Evolutionary conservation across 2,329 filamentous ascomycete species (phyloP).

Genomic region (Penicillium expansum): DNA sequence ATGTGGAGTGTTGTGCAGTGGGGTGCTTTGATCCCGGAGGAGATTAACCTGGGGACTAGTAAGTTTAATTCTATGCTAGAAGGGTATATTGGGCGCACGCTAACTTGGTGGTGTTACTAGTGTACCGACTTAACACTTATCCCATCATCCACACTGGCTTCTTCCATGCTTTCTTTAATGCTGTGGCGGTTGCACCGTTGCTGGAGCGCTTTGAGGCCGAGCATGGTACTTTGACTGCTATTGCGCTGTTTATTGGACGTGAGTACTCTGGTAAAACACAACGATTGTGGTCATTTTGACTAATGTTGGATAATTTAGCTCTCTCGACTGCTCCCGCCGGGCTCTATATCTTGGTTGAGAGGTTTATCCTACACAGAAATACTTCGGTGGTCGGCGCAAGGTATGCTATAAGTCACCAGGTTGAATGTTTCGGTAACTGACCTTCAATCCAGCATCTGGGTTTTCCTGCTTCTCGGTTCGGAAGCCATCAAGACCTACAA

Average conservation of each 20-base stretch:
- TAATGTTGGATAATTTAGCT: slow-evolving; percentile 48
- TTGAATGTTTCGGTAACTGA: slow-evolving; percentile 13
- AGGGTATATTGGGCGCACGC: not conserved
- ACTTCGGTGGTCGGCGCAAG: slow-evolving; percentile 77
- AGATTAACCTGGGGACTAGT: slow-evolving; percentile 71
- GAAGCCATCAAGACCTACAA: slow-evolving; percentile 85
- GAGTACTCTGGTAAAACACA: slow-evolving; percentile 43
- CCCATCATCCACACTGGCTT: slow-evolving; percentile 80
- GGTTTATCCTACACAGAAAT: slow-evolving; percentile 67
- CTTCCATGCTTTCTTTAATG: slow-evolving; percentile 76
- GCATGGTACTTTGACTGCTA: slow-evolving; percentile 83
- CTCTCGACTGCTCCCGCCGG: slow-evolving; percentile 78
- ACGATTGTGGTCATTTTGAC: slow-evolving; percentile 11
- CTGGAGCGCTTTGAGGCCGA: slow-evolving; percentile 92
- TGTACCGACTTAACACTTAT: slow-evolving; percentile 91
- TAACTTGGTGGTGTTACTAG: slow-evolving; percentile 47
- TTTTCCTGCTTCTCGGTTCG: slow-evolving; percentile 79
- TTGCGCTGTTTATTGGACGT: slow-evolving; percentile 89
- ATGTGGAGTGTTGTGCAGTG: slow-evolving; percentile 72
- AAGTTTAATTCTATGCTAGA: slow-evolving; percentile 38
- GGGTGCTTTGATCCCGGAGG: slow-evolving; percentile 74
- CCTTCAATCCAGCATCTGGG: slow-evolving; percentile 69
- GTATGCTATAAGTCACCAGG: slow-evolving; percentile 47
- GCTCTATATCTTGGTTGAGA: slow-evolving; percentile 77
- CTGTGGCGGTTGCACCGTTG: slow-evolving; percentile 77